These are phyloP conservation scores for Curvularia lunata DNA, from an alignment of 2,329 filamentous ascomycete genomes.

Conservation along the genomic window DNA sequence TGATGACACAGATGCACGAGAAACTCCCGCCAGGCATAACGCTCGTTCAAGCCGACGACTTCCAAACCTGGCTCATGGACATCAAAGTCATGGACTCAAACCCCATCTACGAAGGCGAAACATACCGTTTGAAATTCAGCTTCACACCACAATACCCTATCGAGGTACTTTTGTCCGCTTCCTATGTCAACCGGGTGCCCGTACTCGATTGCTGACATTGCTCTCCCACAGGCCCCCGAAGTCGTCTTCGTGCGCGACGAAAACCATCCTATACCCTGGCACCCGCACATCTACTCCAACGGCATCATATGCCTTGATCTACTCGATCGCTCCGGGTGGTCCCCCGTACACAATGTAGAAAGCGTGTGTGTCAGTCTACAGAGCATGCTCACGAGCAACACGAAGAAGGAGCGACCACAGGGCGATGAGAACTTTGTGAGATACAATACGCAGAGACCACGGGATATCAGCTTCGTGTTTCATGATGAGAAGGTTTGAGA, in stretches of 20 bases:
- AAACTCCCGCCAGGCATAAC: conserved; percentile 72
- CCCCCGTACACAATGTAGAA: conserved; percentile 95
- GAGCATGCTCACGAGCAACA: conserved; percentile 97
- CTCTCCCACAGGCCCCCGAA: conserved; percentile 76
- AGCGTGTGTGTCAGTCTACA: conserved; percentile 97
- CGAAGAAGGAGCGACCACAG: conserved; percentile 85
- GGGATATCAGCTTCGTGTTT: conserved; percentile 92
- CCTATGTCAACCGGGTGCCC: too few relatives aligned
- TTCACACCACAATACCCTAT: conserved; percentile 90
- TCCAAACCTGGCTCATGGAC: conserved; percentile 91
- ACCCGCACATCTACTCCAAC: conserved; percentile 98
- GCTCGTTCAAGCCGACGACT: conserved; percentile 79
- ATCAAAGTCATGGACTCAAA: conserved; percentile 90
- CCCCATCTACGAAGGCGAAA: conserved; percentile 81
- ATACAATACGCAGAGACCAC: conserved; percentile 76
- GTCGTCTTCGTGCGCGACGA: conserved; percentile 79
- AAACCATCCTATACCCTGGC: conserved; percentile 76
- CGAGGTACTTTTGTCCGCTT: conserved; percentile 54
- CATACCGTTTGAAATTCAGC: conserved; percentile 83
- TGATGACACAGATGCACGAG: conserved; percentile 57
- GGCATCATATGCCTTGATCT: conserved; percentile 98
- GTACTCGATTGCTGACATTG: not conserved
- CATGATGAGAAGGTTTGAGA: conserved; percentile 74
- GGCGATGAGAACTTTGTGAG: conserved; percentile 90
- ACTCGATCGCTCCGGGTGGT: conserved; percentile 87